phyloP scores from a whole-genome alignment of 495 filamentous ascomycete genomes.

The Talaromyces thailandensis region DNA sequence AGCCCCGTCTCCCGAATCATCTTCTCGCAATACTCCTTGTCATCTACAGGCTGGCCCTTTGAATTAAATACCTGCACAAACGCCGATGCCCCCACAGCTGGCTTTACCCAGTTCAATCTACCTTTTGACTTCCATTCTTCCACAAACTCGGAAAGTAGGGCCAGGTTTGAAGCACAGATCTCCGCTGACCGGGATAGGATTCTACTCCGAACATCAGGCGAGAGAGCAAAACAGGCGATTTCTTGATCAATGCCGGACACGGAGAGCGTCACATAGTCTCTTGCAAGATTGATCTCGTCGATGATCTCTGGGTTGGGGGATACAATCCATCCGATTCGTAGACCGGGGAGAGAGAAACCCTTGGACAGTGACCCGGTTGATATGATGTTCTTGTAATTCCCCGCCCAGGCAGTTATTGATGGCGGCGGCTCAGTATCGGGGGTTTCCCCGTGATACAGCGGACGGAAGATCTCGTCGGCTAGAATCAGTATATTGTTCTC shows the following conservation, averaged over 20 bases:
- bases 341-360: conserved; percentile 62
- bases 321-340: conserved; percentile 64
- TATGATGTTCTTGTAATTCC: conserved; percentile 45
- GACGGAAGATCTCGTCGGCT: conserved; percentile 67
- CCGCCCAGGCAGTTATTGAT: conserved; percentile 49
- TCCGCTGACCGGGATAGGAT: not conserved
- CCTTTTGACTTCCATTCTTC: not conserved
- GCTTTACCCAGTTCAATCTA: not conserved
- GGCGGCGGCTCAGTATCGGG: conserved; percentile 42
- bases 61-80: not conserved
- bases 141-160: not conserved
- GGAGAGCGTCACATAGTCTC: conserved; percentile 67
- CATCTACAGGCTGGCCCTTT: not conserved
- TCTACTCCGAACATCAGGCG: not conserved
- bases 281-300: conserved; percentile 42
- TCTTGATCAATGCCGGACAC: conserved; percentile 63
- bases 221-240: conserved; percentile 55
- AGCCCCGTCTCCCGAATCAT: not conserved
- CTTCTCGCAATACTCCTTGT: not conserved
- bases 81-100: not conserved
- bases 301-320: conserved; percentile 45
- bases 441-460: conserved; percentile 56
- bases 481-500: conserved; percentile 48
- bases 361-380: conserved; percentile 68
- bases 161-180: not conserved